Base-by-base conservation (phyloP, 2,329 filamentous ascomycete species). In the Fusarium neocosmosporiellum region DNA sequence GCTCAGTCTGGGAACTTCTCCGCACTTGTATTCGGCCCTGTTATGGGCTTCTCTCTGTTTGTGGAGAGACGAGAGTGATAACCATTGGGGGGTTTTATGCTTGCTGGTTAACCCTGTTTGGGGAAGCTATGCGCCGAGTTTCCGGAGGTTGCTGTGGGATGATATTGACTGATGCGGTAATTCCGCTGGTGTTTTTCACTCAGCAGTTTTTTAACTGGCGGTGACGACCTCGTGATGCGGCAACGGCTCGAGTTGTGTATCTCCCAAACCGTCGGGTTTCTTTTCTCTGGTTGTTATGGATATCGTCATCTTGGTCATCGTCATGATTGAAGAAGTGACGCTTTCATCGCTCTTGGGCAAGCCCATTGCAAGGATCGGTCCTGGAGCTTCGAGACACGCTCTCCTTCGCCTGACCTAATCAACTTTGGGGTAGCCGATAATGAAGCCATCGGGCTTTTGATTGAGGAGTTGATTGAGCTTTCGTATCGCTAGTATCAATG, bases 1-100 rank as follows among this genome's bases (percentile, higher is more conserved):
- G n/a, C 46, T 22, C 13, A 39, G 22, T 53, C 59, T 46, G 27
- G 31, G 33, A 22, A 27, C 50, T 69, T 59, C 68, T 63, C 65
- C 68, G 68, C 66, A 63, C 53, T 58, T 59, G 39, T 53, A 71
- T 69, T 71, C 69, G 69, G 69, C 69, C 66, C 66, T 71, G 66
- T 69, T 71, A 69, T 71, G 69, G 69, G 16, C 63, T 71, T 48
- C 61, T 24, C 63, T 29, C 37, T 20, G 37, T 39, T 20, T 55
- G 62, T 63, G 69, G 69, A 54, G 59, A 62, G 33, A 6, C 13
- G n/a, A n/a, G n/a, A n/a, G n/a, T n/a, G n/a, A n/a, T n/a, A n/a
- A n/a, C n/a, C n/a, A n/a, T n/a, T n/a, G n/a, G 59, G 31, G 14
- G 43, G 27, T 53, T 62, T 54, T 39, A 54, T 39, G 59, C 43